Conservation (phyloP, 2,329 filamentous ascomycete species). For the Alternaria atra region DNA sequence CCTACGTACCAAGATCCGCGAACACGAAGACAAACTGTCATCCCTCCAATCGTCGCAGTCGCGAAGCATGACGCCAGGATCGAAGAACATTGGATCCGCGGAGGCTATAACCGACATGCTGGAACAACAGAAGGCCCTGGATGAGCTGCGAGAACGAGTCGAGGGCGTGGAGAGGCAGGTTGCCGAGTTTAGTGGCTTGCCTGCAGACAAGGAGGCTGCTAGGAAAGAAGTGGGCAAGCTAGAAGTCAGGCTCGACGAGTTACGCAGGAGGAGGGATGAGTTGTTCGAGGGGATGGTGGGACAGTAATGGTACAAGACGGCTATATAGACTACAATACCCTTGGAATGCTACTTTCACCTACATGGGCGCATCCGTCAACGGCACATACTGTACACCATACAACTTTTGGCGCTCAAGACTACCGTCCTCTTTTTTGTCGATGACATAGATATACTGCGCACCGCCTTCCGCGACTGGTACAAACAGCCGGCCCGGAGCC, state of each 20-base stretch:
- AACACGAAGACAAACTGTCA: conserved; percentile 61
- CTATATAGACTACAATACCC: conserved; percentile 2
- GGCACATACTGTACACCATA: conserved; percentile 82
- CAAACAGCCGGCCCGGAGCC: conserved; percentile 81
- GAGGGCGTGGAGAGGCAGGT: conserved; percentile 70
- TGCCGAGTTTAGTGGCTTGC: conserved; percentile 73
- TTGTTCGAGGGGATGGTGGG: conserved; percentile 79
- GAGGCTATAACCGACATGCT: conserved; percentile 67
- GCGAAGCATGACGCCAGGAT: conserved; percentile 29
- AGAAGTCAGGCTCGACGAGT: conserved; percentile 68
- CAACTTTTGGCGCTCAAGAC: conserved; percentile 62
- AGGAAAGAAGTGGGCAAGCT: conserved; percentile 74
- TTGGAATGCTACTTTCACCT: conserved; percentile 1
- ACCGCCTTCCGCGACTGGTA: conserved; percentile 69
- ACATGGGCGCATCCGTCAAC: conserved; percentile 71
- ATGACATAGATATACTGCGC: conserved; percentile 77
- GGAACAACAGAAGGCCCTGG: conserved; percentile 69
- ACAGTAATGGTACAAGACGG: conserved; percentile 13
- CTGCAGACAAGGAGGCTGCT: conserved; percentile 74
- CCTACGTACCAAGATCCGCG: conserved; percentile 71
- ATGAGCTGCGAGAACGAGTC: conserved; percentile 66
- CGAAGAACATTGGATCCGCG: conserved; percentile 50
- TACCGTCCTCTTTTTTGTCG: conserved; percentile 74
- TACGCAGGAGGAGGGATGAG: conserved; percentile 72
- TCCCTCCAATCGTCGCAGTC: conserved; percentile 48